Evolutionary conservation across 768 basidiomycete genomes (phyloP).

Genomic region (Pleurotus cornucopiae): DNA sequence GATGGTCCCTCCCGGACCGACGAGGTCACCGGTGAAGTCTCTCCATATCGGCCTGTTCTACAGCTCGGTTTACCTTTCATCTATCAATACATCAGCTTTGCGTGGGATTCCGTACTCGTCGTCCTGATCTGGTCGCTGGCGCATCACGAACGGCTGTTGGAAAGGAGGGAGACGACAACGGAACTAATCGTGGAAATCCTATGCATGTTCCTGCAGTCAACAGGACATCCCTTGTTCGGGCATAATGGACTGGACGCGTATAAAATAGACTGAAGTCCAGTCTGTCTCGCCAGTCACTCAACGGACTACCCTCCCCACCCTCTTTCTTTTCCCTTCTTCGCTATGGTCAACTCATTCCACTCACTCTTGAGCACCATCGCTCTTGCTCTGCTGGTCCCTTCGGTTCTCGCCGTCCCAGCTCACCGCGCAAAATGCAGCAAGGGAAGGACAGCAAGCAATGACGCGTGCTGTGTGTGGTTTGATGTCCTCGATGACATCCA

Average conservation of each 20-base stretch:
- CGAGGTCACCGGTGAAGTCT: no score
- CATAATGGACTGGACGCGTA: neutral
- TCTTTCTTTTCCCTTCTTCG: neutral
- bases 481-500: slow-evolving; percentile 9
- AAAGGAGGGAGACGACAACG: neutral
- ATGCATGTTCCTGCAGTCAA: neutral
- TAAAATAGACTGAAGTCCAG: neutral
- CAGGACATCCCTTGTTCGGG: neutral
- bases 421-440: slow-evolving; percentile 6
- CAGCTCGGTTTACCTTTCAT: no score
- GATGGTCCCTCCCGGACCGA: no score
- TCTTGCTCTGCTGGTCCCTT: slow-evolving; percentile 1
- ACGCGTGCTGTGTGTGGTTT: slow-evolving; percentile 4
- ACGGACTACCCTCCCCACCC: neutral
- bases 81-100: neutral
- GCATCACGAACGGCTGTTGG: neutral
- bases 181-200: no score
- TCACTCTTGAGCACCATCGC: neutral
- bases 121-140: neutral
- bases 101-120: neutral
- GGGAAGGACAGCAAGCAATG: slow-evolving; percentile 5
- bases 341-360: neutral
- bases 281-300: neutral
- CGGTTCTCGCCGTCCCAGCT: slow-evolving; percentile 1
- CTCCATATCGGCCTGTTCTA: no score